Evolutionary conservation across 176 grass and related monocot genomes (phyloP).

Genomic region (Phoenix roebelenii): DNA sequence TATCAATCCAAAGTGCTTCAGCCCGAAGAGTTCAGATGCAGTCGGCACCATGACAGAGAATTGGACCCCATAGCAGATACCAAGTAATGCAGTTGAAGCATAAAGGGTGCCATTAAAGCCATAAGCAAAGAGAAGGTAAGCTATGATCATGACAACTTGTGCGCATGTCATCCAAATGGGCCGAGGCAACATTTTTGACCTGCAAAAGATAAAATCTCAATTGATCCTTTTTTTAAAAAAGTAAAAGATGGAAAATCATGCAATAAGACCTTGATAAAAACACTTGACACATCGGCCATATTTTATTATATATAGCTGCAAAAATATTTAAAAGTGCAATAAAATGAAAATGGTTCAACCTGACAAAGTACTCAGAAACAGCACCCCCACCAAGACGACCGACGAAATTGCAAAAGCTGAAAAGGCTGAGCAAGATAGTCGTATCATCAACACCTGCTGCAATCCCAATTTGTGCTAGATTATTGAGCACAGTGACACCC

Average conservation of each 20-base stretch:
- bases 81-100: slow-evolving; percentile 53
- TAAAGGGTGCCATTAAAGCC: slow-evolving; percentile 57
- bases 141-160: slow-evolving; percentile 77
- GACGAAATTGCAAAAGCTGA: slow-evolving; percentile 77
- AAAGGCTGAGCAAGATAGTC: slow-evolving; percentile 68
- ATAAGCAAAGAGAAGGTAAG: slow-evolving; percentile 72
- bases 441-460: slow-evolving; percentile 71
- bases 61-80: slow-evolving; percentile 78
- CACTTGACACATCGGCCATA: no score
- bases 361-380: slow-evolving; percentile 76
- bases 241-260: no score
- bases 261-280: no score
- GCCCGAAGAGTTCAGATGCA: slow-evolving; percentile 64
- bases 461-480: slow-evolving; percentile 84
- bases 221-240: no score
- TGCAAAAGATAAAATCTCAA: slow-evolving; percentile 19
- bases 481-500: slow-evolving; percentile 85
- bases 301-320: not conserved
- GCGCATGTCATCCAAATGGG: slow-evolving; percentile 86
- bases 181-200: slow-evolving; percentile 86
- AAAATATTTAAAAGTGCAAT: not conserved
- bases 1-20: slow-evolving; percentile 80
- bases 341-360: slow-evolving; percentile 30
- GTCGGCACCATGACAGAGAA: slow-evolving; percentile 91
- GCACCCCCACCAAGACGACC: slow-evolving; percentile 70